Evolutionary conservation across 2,329 filamentous ascomycete genomes (phyloP), one percentile per base, ranked within the genome.

Genomic region (Conoideocrella luteorostrata): DNA sequence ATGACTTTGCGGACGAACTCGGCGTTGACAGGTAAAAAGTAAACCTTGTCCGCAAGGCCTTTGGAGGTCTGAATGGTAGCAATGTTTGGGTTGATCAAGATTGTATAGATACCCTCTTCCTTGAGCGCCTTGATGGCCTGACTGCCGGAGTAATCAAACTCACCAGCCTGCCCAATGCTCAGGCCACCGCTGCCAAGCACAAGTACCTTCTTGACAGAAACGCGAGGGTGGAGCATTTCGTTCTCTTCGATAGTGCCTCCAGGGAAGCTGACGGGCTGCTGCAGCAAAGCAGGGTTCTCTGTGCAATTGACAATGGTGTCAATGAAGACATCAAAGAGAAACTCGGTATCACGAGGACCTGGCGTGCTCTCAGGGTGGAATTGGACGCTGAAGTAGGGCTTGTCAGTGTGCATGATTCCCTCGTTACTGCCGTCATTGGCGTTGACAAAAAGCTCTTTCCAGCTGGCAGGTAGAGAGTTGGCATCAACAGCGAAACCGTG

Each of bases 1-100:
- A 98, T 97, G 62, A 98, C 90, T 70, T 97, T 97, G 62, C 91
- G 87, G 34, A 98, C 93, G 54, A 96, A 97, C 43, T 97, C 91
- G 46, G 91, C 86, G 49, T 90, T 97, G 62, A 98, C 93, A 1
- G 93, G 93, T 34, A 97, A 74, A 75, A 97, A 98, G 70, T 97
- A 98, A 41, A 98, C 93, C 74, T 97, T 97, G 67, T 98, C 93
- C 12, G 93, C 93, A 42, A 98, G 74, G 52, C 93, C 93, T 70
- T 96, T 96, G 42, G 93, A 97, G 4, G 93, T 98, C 66, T 98
- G 93, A 50, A 97, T 97, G 1, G 93, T 98, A 53, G 93, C 93
- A 62, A 98, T 97, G 64, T 98, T 98, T 46, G 93, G 93, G 70
- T 98, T 98, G 76, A 98, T 97, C 50, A 98, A 74, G 51, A 98